These are phyloP conservation scores for Medicago lupulina DNA, from an alignment of 306 rosid species.

Conservation along the genomic window DNA sequence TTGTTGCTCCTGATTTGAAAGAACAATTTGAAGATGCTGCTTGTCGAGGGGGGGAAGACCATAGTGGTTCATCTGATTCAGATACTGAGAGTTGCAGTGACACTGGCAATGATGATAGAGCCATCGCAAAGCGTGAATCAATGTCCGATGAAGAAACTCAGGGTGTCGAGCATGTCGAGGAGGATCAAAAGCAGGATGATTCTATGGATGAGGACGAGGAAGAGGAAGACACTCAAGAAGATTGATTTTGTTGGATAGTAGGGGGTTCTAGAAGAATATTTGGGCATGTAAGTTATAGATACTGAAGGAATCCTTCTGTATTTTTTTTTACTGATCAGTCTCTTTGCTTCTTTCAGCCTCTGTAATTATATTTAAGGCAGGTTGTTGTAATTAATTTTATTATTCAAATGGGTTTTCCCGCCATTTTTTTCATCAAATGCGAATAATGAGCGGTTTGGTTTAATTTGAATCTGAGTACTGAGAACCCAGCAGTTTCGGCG, in stretches of 20 bases:
- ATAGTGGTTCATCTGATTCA: constrained; percentile 48
- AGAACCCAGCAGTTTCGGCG: background rate
- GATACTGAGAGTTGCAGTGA: constrained; percentile 65
- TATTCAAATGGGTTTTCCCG: constrained; percentile 11
- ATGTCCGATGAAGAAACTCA: constrained; percentile 77
- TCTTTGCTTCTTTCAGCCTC: background rate
- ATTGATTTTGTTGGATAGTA: constrained; percentile 59
- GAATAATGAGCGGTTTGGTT: background rate
- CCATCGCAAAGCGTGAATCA: constrained; percentile 46
- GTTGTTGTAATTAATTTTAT: constrained; percentile 21
- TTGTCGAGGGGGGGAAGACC: constrained; percentile 44
- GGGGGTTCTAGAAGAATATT: background rate
- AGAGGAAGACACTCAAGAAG: constrained; percentile 65
- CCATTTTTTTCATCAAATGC: constrained; percentile 15
- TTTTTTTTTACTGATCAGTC: background rate
- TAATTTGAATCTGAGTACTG: background rate
- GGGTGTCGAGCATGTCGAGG: constrained; percentile 51
- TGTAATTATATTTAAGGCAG: constrained; percentile 32
- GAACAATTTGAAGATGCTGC: constrained; percentile 63
- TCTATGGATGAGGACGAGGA: constrained; percentile 75
- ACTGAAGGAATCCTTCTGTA: constrained; percentile 31
- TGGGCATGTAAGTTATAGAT: constrained; percentile 36
- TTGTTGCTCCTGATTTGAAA: constrained; percentile 86
- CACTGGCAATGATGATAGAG: constrained; percentile 46
- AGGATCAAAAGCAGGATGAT: constrained; percentile 55